phyloP scores from a whole-genome alignment of 2,329 filamentous ascomycete genomes.

The Didymosphaeria variabile region DNA sequence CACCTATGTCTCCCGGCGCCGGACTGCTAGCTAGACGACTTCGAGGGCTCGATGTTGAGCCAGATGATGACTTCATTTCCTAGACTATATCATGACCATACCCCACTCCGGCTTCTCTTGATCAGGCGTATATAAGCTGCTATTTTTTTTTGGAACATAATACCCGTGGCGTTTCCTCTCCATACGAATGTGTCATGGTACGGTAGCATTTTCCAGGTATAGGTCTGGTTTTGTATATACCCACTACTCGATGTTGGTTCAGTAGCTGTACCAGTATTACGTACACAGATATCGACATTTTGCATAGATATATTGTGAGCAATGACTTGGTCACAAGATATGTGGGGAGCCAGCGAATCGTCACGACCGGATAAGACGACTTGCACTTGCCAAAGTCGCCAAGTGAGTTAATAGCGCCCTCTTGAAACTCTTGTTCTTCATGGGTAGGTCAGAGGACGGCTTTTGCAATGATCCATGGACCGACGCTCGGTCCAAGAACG shows the following conservation, averaged over 20 bases:
- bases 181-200: neutral
- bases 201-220: neutral
- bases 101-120: neutral
- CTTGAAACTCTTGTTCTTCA: neutral
- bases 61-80: slow-evolving; percentile 3
- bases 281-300: neutral
- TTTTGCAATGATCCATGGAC: neutral
- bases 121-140: neutral
- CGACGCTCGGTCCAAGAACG: neutral
- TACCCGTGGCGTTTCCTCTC: neutral
- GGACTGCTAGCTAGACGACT: slow-evolving; percentile 76
- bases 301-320: no score
- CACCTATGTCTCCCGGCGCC: slow-evolving; percentile 70
- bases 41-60: slow-evolving; percentile 66
- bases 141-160: neutral
- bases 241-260: neutral
- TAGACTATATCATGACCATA: neutral
- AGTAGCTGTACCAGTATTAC: neutral
- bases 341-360: no score
- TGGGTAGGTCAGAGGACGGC: neutral
- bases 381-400: no score
- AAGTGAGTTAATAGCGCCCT: neutral
- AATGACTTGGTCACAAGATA: no score
- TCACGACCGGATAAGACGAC: no score
- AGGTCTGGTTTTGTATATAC: neutral